A percentile compares a stretch with the other conserved stretches of the same genome.
Evolutionary conservation across 139 green algal species (phyloP).

Genomic region (Zygnema circumcarinatum): DNA sequence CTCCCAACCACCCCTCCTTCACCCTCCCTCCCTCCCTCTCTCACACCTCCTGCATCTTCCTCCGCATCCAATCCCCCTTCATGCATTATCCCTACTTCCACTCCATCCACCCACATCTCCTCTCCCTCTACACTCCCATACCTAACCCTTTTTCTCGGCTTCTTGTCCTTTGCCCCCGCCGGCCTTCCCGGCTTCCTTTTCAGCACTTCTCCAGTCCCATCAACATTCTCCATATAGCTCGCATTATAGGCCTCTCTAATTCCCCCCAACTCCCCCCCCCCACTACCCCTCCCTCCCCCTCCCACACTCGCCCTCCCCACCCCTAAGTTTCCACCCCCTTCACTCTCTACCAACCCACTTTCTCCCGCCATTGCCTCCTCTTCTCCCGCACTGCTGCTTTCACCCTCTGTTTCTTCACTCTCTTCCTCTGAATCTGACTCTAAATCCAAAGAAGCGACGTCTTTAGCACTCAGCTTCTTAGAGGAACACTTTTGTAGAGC

Average conservation of each 20-base stretch:
- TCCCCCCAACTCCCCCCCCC: neutral
- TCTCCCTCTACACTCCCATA: neutral
- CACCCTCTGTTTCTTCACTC: neutral
- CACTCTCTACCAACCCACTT: neutral
- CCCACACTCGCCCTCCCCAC: neutral
- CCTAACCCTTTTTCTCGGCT: neutral
- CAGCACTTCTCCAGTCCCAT: neutral
- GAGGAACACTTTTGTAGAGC: neutral
- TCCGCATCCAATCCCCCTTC: neutral
- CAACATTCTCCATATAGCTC: neutral
- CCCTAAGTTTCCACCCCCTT: neutral
- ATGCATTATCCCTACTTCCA: neutral
- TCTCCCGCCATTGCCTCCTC: no score
- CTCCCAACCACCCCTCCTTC: no score
- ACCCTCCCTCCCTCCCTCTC: neutral
- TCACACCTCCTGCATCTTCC: no score
- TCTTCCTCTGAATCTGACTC: neutral
- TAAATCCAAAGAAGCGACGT: neutral
- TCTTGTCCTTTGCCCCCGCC: neutral
- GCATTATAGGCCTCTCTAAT: neutral
- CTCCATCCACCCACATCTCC: neutral
- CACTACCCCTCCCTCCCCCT: neutral
- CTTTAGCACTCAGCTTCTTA: neutral
- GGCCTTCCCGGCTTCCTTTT: neutral
- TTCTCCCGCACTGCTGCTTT: neutral